Evolutionary conservation across 768 basidiomycete species (phyloP).

Genomic region (Royoungia palumana): DNA sequence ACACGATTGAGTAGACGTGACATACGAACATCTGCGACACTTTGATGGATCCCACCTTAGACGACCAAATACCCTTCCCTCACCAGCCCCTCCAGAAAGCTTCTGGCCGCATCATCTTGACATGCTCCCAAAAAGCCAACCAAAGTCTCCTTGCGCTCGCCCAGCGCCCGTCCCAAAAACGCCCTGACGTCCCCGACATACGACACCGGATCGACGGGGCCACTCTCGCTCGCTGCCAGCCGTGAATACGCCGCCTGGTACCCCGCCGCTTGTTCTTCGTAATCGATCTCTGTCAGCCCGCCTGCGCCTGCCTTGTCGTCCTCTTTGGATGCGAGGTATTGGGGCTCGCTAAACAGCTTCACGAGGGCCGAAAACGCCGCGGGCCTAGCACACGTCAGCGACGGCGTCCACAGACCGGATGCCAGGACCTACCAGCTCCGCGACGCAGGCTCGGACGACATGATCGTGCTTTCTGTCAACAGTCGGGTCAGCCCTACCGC

Average conservation of each 20-base stretch:
- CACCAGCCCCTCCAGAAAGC: conserved; percentile 33
- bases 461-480: conserved; percentile 67
- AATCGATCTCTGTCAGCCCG: conserved; percentile 73
- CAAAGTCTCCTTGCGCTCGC: conserved; percentile 16
- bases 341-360: conserved; percentile 75
- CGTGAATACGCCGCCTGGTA: conserved; percentile 95
- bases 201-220: conserved; percentile 56
- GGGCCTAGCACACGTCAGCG: conserved; percentile 49
- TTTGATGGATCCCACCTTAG: too few relatives aligned
- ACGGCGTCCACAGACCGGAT: background rate
- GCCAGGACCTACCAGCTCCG: conserved; percentile 56
- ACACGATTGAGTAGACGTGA: too few relatives aligned
- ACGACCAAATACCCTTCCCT: conserved; percentile 29
- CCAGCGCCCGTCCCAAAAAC: conserved; percentile 47
- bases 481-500: conserved; percentile 78
- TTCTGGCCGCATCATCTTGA: conserved; percentile 18
- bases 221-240: conserved; percentile 74
- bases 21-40: too few relatives aligned
- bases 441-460: conserved; percentile 62
- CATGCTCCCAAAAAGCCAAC: conserved; percentile 20
- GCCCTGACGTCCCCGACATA: conserved; percentile 56
- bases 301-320: conserved; percentile 42
- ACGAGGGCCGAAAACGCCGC: conserved; percentile 63
- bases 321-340: conserved; percentile 53
- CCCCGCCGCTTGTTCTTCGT: conserved; percentile 84